Conservation (phyloP, 2,329 filamentous ascomycete genomes). For the Clonostachys rhizophaga region DNA sequence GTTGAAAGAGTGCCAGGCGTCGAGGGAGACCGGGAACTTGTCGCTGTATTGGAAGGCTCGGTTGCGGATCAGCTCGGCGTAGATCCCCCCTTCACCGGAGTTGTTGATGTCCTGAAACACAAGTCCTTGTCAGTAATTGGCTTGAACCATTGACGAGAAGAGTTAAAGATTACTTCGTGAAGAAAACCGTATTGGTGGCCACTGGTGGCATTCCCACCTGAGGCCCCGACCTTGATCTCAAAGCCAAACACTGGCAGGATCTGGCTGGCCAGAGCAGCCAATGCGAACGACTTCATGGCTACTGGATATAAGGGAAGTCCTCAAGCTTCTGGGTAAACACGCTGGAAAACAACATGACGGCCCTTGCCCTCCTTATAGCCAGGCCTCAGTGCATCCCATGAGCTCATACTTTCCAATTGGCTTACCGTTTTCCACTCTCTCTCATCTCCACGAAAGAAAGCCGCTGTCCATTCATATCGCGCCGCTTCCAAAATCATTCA, state of each 20-base stretch:
- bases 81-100: constrained; percentile 64
- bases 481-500: too few relatives aligned
- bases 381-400: too few relatives aligned
- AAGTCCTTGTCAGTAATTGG: background rate
- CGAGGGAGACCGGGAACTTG: constrained; percentile 32
- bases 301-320: too few relatives aligned
- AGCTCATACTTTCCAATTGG: too few relatives aligned
- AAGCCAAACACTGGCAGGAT: constrained; percentile 13
- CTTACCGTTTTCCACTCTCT: too few relatives aligned
- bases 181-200: constrained; percentile 40
- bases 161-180: constrained; percentile 26
- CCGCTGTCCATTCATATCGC: too few relatives aligned
- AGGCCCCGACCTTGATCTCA: constrained; percentile 26
- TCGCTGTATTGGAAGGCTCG: constrained; percentile 60
- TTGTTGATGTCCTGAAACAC: constrained; percentile 52
- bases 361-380: too few relatives aligned
- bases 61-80: constrained; percentile 67
- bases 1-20: constrained; percentile 38
- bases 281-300: constrained; percentile 10
- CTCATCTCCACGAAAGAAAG: too few relatives aligned
- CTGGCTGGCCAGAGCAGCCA: constrained; percentile 12
- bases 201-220: constrained; percentile 34
- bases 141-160: background rate
- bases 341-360: too few relatives aligned
- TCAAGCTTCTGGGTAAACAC: too few relatives aligned